Conservation (phyloP, 495 filamentous ascomycete genomes). For the Penicillium paradoxum region DNA sequence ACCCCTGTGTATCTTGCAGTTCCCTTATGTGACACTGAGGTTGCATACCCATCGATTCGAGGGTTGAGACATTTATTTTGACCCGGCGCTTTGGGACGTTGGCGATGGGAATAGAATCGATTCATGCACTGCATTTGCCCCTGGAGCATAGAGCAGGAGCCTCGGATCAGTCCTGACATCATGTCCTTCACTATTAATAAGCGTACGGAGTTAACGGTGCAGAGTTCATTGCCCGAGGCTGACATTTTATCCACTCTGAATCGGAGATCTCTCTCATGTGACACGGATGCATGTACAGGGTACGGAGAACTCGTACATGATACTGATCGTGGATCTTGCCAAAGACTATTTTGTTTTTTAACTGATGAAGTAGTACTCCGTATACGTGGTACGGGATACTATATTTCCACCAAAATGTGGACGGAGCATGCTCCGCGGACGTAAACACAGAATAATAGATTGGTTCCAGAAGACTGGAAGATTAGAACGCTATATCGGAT, state of each 20-base stretch:
- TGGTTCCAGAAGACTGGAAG: not conserved
- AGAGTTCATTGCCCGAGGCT: not conserved
- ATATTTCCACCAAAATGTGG: no score
- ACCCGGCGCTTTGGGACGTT: not conserved
- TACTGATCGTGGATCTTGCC: not conserved
- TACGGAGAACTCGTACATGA: constrained; percentile 3
- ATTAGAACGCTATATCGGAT: not conserved
- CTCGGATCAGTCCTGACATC: not conserved
- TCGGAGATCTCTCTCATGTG: constrained; percentile 13
- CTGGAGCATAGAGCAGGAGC: no score
- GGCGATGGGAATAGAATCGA: no score
- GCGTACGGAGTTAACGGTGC: not conserved
- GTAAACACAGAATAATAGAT: not conserved
- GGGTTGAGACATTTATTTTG: not conserved
- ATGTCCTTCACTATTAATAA: not conserved
- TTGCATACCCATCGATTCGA: not conserved
- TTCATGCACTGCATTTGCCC: no score
- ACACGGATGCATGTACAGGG: constrained; percentile 1
- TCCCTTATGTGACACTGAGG: not conserved
- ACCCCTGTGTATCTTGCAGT: not conserved
- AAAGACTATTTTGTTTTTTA: not conserved
- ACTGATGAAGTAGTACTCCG: no score
- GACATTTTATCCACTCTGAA: constrained; percentile 6
- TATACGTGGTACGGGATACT: no score
- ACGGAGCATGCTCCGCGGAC: no score